Conservation (phyloP, 2,329 filamentous ascomycete genomes). For the Bipolaris gigantea region DNA sequence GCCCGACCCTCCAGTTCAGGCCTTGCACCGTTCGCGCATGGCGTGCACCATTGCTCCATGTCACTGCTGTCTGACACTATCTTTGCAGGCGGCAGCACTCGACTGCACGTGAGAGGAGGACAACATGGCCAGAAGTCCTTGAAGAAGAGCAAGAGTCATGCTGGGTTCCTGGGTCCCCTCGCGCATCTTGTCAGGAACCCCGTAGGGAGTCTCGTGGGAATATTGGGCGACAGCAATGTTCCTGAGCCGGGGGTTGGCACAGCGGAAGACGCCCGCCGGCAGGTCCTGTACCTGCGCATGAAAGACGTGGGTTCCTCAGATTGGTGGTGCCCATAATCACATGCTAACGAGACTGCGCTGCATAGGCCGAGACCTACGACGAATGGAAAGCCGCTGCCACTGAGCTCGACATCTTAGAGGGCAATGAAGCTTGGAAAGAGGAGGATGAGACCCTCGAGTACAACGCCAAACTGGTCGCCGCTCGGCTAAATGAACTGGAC, state of each 20-base stretch:
- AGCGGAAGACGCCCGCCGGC: constrained; percentile 48
- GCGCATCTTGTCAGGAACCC: constrained; percentile 43
- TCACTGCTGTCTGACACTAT: constrained; percentile 43
- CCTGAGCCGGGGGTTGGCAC: constrained; percentile 9
- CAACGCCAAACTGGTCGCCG: constrained; percentile 67
- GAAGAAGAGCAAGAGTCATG: constrained; percentile 35
- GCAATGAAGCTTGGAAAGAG: constrained; percentile 79
- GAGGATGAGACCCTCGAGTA: constrained; percentile 70
- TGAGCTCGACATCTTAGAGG: constrained; percentile 77
- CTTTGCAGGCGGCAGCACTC: constrained; percentile 35
- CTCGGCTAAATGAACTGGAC: constrained; percentile 73
- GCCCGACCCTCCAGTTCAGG: constrained; percentile 18
- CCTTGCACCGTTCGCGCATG: constrained; percentile 34
- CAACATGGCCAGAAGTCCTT: constrained; percentile 14
- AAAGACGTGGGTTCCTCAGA: constrained; percentile 58
- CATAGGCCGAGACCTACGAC: constrained; percentile 65
- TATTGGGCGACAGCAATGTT: constrained; percentile 20
- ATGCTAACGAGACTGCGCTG: constrained; percentile 25
- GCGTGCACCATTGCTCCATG: constrained; percentile 37
- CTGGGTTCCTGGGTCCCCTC: constrained; percentile 40
- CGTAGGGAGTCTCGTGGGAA: constrained; percentile 24
- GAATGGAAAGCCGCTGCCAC: constrained; percentile 77
- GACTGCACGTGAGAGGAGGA: constrained; percentile 29
- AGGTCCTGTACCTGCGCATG: constrained; percentile 66
- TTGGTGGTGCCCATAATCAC: constrained; percentile 24